A percentile compares a stretch with the other conserved stretches of the same genome.
Evolutionary conservation across 2,329 filamentous ascomycete species (phyloP).

Genomic region (Berkeleyomyces basicola): DNA sequence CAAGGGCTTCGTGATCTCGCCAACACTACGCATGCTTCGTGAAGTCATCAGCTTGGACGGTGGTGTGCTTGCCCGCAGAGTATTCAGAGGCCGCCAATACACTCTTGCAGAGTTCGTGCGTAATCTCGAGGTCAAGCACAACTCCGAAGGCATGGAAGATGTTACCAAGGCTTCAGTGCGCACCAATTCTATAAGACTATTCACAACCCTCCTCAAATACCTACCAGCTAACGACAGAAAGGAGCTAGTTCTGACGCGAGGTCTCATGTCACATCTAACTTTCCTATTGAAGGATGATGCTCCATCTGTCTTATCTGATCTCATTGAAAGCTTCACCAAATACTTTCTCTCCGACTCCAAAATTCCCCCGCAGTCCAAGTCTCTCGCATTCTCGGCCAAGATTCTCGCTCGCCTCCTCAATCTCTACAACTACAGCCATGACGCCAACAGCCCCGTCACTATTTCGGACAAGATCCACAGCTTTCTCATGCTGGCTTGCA

Average conservation of each 20-base stretch:
- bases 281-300: conserved; percentile 65
- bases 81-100: conserved; percentile 62
- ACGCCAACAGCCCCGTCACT: conserved; percentile 26
- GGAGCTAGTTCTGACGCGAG: conserved; percentile 64
- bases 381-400: conserved; percentile 55
- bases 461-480: conserved; percentile 57
- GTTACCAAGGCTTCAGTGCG: conserved; percentile 59
- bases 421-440: conserved; percentile 48
- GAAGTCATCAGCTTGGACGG: conserved; percentile 80
- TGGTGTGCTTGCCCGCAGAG: conserved; percentile 56
- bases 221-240: conserved; percentile 61
- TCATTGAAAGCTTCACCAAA: conserved; percentile 52
- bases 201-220: conserved; percentile 64
- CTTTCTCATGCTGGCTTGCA: conserved; percentile 62
- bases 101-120: conserved; percentile 67
- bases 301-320: conserved; percentile 55
- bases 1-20: conserved; percentile 79
- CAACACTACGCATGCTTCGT: conserved; percentile 67
- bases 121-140: conserved; percentile 56
- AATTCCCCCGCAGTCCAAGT: conserved; percentile 58
- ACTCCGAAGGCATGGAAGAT: conserved; percentile 43
- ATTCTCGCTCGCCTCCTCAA: conserved; percentile 56
- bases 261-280: conserved; percentile 69
- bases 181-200: conserved; percentile 66
- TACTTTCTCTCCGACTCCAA: conserved; percentile 60